Evolutionary conservation across 2,329 filamentous ascomycete species (phyloP).

Genomic region (Verticillium isaacii): DNA sequence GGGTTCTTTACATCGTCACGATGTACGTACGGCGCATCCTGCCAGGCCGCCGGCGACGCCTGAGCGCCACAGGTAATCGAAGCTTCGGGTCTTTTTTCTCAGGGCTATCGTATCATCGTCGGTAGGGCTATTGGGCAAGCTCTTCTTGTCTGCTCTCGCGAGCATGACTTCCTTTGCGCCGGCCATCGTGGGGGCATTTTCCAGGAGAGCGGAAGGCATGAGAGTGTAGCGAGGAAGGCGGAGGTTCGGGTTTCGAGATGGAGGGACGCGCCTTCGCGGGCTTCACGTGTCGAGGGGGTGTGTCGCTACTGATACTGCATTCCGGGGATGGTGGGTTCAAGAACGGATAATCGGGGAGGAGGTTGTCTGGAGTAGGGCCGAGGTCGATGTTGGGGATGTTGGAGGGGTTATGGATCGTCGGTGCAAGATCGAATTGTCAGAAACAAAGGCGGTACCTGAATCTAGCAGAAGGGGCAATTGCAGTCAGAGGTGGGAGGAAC

Average conservation of each 20-base stretch:
- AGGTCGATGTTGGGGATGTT: neutral
- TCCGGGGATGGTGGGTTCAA: neutral
- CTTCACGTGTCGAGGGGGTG: neutral
- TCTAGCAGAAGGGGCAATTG: neutral
- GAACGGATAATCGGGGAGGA: neutral
- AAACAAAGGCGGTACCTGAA: neutral
- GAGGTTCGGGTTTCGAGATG: neutral
- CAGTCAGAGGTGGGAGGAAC: neutral
- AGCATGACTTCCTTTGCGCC: slow-evolving; percentile 27
- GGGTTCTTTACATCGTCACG: neutral
- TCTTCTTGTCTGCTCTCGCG: slow-evolving; percentile 21
- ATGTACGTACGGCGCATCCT: slow-evolving; percentile 73
- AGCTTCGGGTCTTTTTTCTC: slow-evolving; percentile 54
- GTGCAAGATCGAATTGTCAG: neutral
- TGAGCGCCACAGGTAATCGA: slow-evolving; percentile 79
- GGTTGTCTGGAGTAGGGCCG: neutral
- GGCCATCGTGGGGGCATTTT: slow-evolving; percentile 56
- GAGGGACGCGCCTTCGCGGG: neutral
- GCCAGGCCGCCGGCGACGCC: slow-evolving; percentile 85
- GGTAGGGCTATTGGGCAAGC: slow-evolving; percentile 40
- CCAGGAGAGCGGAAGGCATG: slow-evolving; percentile 52
- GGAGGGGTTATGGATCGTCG: neutral
- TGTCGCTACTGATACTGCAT: neutral
- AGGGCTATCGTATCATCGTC: slow-evolving; percentile 43
- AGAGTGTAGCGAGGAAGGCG: slow-evolving; percentile 18